A percentile compares a stretch with the other conserved stretches of the same genome.
Conservation (phyloP, 148 eudicot genomes). For the Nepenthes mirabilis region DNA sequence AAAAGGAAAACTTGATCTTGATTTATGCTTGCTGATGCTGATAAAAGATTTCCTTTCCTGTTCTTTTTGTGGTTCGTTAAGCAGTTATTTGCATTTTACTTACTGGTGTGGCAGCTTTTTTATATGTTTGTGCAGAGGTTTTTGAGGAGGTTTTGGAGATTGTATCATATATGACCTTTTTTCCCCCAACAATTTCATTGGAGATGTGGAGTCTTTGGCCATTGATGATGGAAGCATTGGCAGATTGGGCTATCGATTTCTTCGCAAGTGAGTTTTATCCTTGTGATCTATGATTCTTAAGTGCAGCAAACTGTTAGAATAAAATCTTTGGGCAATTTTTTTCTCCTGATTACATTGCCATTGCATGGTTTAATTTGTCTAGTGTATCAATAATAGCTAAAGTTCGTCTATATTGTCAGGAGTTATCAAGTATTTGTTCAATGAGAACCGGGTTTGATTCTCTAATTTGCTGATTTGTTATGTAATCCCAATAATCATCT, state of each 20-base stretch:
- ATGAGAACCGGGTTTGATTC: too few species aligned
- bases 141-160: slow-evolving; percentile 98
- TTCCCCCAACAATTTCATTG: slow-evolving; percentile 80
- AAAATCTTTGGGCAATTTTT: too few species aligned
- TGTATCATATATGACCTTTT: slow-evolving; percentile 94
- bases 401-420: too few species aligned
- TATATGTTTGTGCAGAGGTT: slow-evolving; percentile 52
- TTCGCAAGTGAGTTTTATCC: slow-evolving; percentile 67
- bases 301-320: background rate
- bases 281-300: background rate
- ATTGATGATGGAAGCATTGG: slow-evolving; percentile 80
- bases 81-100: background rate
- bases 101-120: background rate
- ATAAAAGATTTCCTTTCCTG: background rate
- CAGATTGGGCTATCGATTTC: slow-evolving; percentile 99
- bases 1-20: too few species aligned
- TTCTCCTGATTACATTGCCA: too few species aligned
- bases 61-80: background rate
- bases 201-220: slow-evolving; percentile 99
- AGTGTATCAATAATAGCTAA: too few species aligned
- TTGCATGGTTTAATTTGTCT: too few species aligned
- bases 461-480: too few species aligned
- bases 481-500: too few species aligned
- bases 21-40: too few species aligned
- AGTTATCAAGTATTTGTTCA: too few species aligned